Base-by-base conservation (phyloP, 495 filamentous ascomycete genomes). In the Talaromyces proteolyticus region DNA sequence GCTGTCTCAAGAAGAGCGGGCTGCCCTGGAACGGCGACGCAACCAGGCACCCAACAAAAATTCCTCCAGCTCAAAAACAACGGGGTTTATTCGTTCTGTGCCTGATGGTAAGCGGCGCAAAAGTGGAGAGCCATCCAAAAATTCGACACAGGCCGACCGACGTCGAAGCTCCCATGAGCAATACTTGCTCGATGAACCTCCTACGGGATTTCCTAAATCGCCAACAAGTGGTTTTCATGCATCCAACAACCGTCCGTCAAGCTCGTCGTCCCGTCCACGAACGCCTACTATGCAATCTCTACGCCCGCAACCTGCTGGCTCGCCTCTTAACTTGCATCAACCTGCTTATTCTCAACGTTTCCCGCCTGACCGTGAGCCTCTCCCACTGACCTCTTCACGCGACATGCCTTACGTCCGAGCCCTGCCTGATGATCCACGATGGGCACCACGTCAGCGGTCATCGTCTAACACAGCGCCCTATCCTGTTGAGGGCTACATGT, bases 21-120 rank as follows among this genome's bases (percentile, higher is more conserved):
- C 86, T 36, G 89, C 89, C 26, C 67, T 91, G 43, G 84, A 91
- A 61, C 79, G 86, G 42, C 79, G 80, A 62, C 77, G 83, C 47
- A 66, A 79, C 58, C 72, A 80, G 51, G 73, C 70, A 18, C 68
- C 71, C 39, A 66, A 69, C 42, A 47, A 47, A 55, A 16, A 57
- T 51, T 39, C 19, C 57, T 23, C n/a, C n/a, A 47, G 52, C 11
- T 61, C 63, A 39, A 56, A 53, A 23, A 63, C 56, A 40, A 59
- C 42, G 25, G 48, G 47, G 18, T 57, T 56, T 38, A 51, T 55
- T 21, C 55, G 39, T 48, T 39, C 53, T 46, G 14, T 20, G 29
- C 40, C 17, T 25, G 57, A 55, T 46, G 46, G 38, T 24, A 41
- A 29, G 34, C 47, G 47, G 12, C 51, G 26, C 11, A 49, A 20